phyloP scores from a whole-genome alignment of 192 early-diverging fungal species.

The Umbelopsis sp. region DNA sequence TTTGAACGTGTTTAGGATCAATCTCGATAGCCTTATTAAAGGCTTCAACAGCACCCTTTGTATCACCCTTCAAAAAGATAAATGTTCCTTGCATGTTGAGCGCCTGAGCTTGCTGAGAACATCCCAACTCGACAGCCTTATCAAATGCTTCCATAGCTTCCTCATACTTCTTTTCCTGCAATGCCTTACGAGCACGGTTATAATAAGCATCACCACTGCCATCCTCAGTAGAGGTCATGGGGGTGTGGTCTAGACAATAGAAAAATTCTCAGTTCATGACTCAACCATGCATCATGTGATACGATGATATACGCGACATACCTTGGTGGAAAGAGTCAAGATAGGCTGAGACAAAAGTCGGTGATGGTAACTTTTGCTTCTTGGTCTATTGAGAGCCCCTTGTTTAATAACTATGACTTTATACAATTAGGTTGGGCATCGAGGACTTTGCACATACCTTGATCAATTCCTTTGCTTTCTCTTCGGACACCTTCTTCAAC shows the following conservation, averaged over 20 bases:
- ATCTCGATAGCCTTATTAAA: slow-evolving; percentile 80
- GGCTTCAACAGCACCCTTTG: slow-evolving; percentile 68
- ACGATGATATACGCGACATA: not conserved
- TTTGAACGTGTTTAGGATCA: slow-evolving; percentile 79
- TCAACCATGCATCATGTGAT: not conserved
- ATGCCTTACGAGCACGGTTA: slow-evolving; percentile 52
- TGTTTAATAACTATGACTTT: not conserved
- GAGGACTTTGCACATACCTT: slow-evolving; percentile 28
- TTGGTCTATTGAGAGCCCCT: slow-evolving; percentile 35
- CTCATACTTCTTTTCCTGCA: slow-evolving; percentile 58
- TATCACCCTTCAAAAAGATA: slow-evolving; percentile 82
- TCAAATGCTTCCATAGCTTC: slow-evolving; percentile 62
- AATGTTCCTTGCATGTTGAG: slow-evolving; percentile 90
- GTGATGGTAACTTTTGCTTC: slow-evolving; percentile 74
- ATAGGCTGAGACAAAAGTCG: slow-evolving; percentile 90
- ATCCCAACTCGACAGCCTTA: slow-evolving; percentile 65
- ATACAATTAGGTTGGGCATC: not conserved
- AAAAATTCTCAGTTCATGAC: not conserved
- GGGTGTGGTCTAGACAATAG: not conserved
- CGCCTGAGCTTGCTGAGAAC: slow-evolving; percentile 53
- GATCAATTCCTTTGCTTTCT: slow-evolving; percentile 76
- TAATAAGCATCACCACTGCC: slow-evolving; percentile 54
- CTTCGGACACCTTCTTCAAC: slow-evolving; percentile 79
- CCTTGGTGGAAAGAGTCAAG: slow-evolving; percentile 86
- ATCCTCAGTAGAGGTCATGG: slow-evolving; percentile 21